Percentiles rank a stretch among this genome's conserved stretches.
Conservation (phyloP, 208 protist species). For the Leishmania mexicana region DNA sequence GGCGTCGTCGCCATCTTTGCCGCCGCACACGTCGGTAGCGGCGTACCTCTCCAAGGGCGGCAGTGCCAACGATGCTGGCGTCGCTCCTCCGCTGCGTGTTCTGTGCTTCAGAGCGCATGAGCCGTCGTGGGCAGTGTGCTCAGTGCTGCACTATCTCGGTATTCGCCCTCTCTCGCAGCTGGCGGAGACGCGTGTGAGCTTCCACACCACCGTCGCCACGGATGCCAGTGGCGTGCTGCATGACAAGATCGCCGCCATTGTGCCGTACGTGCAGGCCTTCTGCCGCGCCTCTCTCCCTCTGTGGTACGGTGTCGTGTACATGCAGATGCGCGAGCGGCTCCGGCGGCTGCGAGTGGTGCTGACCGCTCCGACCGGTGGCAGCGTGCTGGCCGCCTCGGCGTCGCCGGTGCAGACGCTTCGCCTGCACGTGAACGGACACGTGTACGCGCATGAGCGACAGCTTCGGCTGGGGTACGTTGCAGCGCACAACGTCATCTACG, state of each 20-base stretch:
- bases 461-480: constrained; percentile 60
- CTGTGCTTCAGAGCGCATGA: constrained; percentile 41
- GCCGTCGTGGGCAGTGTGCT: constrained; percentile 47
- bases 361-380: constrained; percentile 26
- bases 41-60: neutral
- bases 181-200: constrained; percentile 40
- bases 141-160: constrained; percentile 50
- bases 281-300: constrained; percentile 23
- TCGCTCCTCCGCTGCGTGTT: constrained; percentile 35
- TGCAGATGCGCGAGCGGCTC: constrained; percentile 31
- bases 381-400: neutral
- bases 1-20: neutral
- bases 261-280: constrained; percentile 56
- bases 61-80: neutral
- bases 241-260: constrained; percentile 35
- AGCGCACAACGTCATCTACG: constrained; percentile 79
- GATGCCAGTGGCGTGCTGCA: constrained; percentile 40
- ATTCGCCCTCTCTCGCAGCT: constrained; percentile 45
- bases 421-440: constrained; percentile 18
- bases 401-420: constrained; percentile 17
- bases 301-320: constrained; percentile 42
- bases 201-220: constrained; percentile 27
- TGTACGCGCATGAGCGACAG: constrained; percentile 39
- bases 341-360: constrained; percentile 45
- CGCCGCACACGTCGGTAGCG: neutral